Base-by-base conservation (phyloP, 1,284 basidiomycete genomes). In the Irpex lacteus region DNA sequence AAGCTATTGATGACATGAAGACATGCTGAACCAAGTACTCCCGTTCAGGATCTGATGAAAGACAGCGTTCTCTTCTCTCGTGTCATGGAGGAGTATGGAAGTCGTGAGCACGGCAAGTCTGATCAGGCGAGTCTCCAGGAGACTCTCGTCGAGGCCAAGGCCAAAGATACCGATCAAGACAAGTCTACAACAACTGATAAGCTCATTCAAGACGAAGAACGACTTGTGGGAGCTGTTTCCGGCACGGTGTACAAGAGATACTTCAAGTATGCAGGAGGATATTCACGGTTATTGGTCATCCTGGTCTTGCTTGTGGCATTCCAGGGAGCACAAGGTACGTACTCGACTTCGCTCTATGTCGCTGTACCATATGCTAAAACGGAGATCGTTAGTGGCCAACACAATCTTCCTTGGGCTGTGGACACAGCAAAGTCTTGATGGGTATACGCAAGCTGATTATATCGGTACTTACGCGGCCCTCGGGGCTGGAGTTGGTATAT, bases 391-490 rank as follows among this genome's bases (percentile, higher is more conserved):
- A 78, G 77, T 80, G 19, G 75, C 72, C 11, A 79, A 77, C 71
- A 76, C 74, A 63, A 66, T 82, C 65, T 76, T 77, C 74, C 72
- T 79, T 8, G 77, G 78, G 6, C 79, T 77, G 62, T 80, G 78
- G 79, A 79, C 78, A 5, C 70, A 73, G 11, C 67, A 70, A 18
- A 77, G 71, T 55, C 73, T 80, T 18, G 69, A 70, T 19, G 81
- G 82, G 0, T 88, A 88, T 71, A 72, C 56, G 2, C 80, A 87
- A 67, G 83, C 80, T 1, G 78, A 87, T 60, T 91, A 90, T 72
- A 90, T 91, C 81, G 88, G 78, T 4, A 81, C 88, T n/a, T 92
- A 91, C 69, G 86, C 85, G 2, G 82, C 78, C 7, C 77, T 91
- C 9, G 89, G 87, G 75, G 71, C 79, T 18, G 81, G 81, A 0